Conservation (phyloP, 2,329 filamentous ascomycete species). For the Clonostachys chloroleuca region DNA sequence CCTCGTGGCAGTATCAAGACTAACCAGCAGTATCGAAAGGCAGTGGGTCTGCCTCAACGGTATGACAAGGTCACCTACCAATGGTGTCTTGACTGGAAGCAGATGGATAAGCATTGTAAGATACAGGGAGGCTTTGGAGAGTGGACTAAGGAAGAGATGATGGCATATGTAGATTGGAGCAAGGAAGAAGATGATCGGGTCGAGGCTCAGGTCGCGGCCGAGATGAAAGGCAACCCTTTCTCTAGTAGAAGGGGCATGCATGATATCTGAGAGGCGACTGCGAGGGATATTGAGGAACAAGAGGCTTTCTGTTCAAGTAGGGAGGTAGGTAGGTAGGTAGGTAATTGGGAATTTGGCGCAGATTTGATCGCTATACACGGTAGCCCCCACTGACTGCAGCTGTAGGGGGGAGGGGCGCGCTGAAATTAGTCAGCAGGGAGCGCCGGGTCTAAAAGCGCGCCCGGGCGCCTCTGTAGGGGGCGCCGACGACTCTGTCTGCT, state of each 20-base stretch:
- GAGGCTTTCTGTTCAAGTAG: background rate
- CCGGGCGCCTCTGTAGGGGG: background rate
- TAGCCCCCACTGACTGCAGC: too few relatives aligned
- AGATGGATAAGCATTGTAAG: constrained; percentile 6
- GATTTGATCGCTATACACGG: background rate
- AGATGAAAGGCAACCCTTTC: constrained; percentile 1
- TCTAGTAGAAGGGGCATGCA: background rate
- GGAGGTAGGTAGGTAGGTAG: background rate
- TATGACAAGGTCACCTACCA: constrained; percentile 9
- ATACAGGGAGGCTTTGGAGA: constrained; percentile 6
- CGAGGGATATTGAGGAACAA: background rate
- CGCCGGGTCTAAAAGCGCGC: background rate
- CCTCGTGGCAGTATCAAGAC: constrained; percentile 8
- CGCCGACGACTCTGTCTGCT: too few relatives aligned
- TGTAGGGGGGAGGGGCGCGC: background rate
- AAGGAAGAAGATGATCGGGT: constrained; percentile 11
- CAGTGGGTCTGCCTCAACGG: constrained; percentile 6
- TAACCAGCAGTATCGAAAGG: constrained; percentile 11
- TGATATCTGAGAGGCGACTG: constrained; percentile 1
- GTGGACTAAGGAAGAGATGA: constrained; percentile 12
- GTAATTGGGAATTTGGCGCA: background rate
- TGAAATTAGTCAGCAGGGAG: background rate
- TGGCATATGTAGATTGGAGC: constrained; percentile 13
- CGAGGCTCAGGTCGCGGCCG: constrained; percentile 5
- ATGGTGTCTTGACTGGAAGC: constrained; percentile 11